These are phyloP conservation scores for Bryoerythrophyllum caledonicum DNA, from an alignment of 225 moss, liverwort and hornwort species.

Conservation along the genomic window DNA sequence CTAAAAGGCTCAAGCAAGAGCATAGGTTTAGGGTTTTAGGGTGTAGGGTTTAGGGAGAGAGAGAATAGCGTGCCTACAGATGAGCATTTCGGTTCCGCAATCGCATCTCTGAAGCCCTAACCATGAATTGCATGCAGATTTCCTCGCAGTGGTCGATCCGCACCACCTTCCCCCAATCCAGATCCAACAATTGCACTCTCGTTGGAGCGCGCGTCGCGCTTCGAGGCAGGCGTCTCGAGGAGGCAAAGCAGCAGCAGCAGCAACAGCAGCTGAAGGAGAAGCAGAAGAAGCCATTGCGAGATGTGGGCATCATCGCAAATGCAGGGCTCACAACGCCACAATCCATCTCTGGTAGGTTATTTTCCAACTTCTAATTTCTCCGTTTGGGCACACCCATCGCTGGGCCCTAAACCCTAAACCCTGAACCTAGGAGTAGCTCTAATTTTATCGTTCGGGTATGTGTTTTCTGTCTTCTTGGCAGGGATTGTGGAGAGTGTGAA, in stretches of 20 bases:
- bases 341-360: conserved; percentile 4
- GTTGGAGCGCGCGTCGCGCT: conserved; percentile 12
- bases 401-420: too few relatives aligned
- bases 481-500: conserved; percentile 70
- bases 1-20: too few relatives aligned
- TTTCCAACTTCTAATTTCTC: too few relatives aligned
- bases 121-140: conserved; percentile 34
- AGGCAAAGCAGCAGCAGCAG: conserved; percentile 7
- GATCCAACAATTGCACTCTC: conserved; percentile 8
- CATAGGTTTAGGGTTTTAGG: too few relatives aligned
- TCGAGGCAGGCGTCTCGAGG: conserved; percentile 4
- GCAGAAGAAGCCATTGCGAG: conserved; percentile 15
- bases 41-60: too few relatives aligned
- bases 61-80: neutral
- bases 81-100: neutral
- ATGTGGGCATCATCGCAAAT: conserved; percentile 16
- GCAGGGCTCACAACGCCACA: conserved; percentile 35
- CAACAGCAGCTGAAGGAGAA: neutral
- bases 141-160: conserved; percentile 8
- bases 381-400: too few relatives aligned
- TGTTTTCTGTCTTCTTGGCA: conserved; percentile 12
- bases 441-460: neutral
- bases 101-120: neutral
- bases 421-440: too few relatives aligned
- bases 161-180: neutral